A percentile compares a stretch with the other conserved stretches of the same genome.
These are phyloP conservation scores for Aspergillus pseudonomiae DNA, from an alignment of 2,329 filamentous ascomycete species.

Conservation along the genomic window DNA sequence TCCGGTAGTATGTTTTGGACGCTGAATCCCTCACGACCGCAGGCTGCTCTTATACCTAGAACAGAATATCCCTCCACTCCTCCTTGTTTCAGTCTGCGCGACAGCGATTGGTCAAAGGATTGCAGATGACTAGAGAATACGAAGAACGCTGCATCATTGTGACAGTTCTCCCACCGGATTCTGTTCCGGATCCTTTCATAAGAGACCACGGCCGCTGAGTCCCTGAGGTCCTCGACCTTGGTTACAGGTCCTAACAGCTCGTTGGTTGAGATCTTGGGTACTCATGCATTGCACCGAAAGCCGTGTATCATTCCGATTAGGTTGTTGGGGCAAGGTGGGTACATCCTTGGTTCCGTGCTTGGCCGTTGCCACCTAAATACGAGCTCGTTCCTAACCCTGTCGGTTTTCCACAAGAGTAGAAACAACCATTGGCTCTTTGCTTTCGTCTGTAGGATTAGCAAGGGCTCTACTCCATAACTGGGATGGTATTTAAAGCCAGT, in stretches of 20 bases:
- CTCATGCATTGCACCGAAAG: no score
- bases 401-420: neutral
- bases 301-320: neutral
- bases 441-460: neutral
- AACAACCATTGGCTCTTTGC: neutral
- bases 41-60: neutral
- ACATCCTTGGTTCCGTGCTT: neutral
- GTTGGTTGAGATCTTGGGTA: neutral
- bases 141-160: neutral
- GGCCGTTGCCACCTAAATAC: slow-evolving; percentile 1
- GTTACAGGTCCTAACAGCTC: neutral
- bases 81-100: neutral
- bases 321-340: neutral
- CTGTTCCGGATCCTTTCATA: neutral
- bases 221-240: neutral
- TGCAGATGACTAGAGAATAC: slow-evolving; percentile 1
- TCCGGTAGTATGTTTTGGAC: neutral
- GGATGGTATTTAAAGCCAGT: neutral
- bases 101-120: neutral
- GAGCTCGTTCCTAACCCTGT: neutral
- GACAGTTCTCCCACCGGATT: neutral
- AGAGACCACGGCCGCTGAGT: neutral
- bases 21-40: neutral
- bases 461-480: neutral
- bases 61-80: neutral